Conservation (phyloP, 2,329 filamentous ascomycete genomes). For the Talaromyces marneffei region DNA sequence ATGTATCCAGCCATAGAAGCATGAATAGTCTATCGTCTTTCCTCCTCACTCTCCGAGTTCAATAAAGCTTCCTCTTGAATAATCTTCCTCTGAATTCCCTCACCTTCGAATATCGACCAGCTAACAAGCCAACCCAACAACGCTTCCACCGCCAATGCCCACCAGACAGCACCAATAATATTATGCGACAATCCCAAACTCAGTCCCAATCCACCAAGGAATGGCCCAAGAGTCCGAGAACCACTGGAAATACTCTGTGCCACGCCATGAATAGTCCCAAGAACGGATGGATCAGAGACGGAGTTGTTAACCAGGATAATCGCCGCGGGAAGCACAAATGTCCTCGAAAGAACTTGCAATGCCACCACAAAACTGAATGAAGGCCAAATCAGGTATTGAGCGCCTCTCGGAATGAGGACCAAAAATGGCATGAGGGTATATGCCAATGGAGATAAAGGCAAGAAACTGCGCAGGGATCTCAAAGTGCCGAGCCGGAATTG, state of each 20-base stretch:
- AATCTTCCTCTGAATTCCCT: conserved; percentile 50
- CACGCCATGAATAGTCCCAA: conserved; percentile 56
- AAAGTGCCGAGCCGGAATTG: conserved; percentile 64
- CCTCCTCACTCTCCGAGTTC: conserved; percentile 14
- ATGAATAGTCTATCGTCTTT: background rate
- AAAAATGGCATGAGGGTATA: conserved; percentile 68
- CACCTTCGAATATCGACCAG: conserved; percentile 60
- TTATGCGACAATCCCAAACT: conserved; percentile 50
- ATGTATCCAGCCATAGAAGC: background rate
- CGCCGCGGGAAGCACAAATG: conserved; percentile 58
- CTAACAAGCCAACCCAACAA: conserved; percentile 53
- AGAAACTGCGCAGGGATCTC: conserved; percentile 60
- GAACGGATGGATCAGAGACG: conserved; percentile 50
- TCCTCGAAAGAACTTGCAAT: conserved; percentile 66
- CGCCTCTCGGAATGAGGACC: conserved; percentile 56
- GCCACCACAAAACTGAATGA: conserved; percentile 59
- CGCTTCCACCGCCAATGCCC: conserved; percentile 51
- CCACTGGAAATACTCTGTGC: conserved; percentile 52
- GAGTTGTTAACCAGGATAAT: conserved; percentile 58
- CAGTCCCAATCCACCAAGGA: conserved; percentile 50
- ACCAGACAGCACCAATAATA: conserved; percentile 54
- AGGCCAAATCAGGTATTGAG: conserved; percentile 53
- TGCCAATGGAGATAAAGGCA: conserved; percentile 64
- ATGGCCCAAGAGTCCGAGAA: conserved; percentile 52
- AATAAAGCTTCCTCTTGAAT: conserved; percentile 1